Conservation (phyloP, 495 filamentous ascomycete genomes). For the Neurospora intermedia region DNA sequence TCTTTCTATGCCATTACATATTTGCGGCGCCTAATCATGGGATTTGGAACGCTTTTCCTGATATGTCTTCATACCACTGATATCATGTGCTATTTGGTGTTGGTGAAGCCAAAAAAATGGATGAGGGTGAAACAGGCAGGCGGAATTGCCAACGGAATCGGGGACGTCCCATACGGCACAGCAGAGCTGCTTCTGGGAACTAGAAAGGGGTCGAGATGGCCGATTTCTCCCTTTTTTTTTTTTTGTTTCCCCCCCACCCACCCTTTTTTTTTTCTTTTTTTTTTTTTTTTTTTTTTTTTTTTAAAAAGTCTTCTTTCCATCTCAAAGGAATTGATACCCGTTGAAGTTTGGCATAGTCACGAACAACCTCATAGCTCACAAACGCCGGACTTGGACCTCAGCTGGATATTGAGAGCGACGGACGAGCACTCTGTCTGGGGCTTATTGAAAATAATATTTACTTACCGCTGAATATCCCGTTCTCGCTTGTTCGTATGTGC, state of each 20-base stretch:
- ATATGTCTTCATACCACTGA: neutral
- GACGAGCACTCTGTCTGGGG: neutral
- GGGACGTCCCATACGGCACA: neutral
- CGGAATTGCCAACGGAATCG: neutral
- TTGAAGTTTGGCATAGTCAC: neutral
- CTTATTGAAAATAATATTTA: neutral
- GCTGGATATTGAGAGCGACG: neutral
- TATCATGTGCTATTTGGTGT: neutral
- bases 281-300: too few species aligned
- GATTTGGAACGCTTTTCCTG: neutral
- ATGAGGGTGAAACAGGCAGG: neutral
- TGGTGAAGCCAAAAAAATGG: neutral
- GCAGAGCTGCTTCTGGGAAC: neutral
- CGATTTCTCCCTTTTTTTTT: neutral
- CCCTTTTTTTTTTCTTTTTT: too few species aligned
- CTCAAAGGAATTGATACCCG: neutral
- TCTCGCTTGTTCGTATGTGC: neutral
- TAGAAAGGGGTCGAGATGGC: neutral
- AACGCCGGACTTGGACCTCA: neutral
- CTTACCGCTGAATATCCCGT: neutral
- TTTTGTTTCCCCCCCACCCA: fast-evolving
- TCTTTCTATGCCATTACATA: neutral
- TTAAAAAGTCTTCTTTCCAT: too few species aligned
- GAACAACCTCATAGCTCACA: neutral
- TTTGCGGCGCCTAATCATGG: neutral